Evolutionary conservation across 108 stramenopile species (phyloP), one percentile per base, ranked within the genome.

Genomic region (Cyclotella distinguenda): DNA sequence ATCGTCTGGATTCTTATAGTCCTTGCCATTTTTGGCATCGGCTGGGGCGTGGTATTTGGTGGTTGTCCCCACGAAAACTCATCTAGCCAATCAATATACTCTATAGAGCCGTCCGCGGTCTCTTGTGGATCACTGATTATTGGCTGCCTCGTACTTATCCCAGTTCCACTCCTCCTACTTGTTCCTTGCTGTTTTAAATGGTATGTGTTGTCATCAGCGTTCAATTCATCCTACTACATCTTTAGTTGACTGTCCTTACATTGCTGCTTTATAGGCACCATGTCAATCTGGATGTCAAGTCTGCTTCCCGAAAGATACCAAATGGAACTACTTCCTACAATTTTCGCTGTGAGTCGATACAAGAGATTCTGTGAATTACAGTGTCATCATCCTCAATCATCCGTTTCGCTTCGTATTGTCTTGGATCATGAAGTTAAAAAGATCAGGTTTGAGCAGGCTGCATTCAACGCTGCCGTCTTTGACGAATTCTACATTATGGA

Each of bases 201-300:
- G 54, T 55, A 22, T 36, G 54, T 36, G 19, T 10, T 3, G 30
- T 8, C 21, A n/a, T n/a, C n/a, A n/a, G n/a, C n/a, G n/a, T n/a
- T n/a, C n/a, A n/a, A n/a, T n/a, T n/a, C n/a, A n/a, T n/a, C n/a
- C n/a, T n/a, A n/a, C n/a, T n/a, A n/a, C n/a, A n/a, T n/a, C n/a
- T n/a, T n/a, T n/a, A n/a, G n/a, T n/a, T n/a, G n/a, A n/a, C n/a
- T n/a, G n/a, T n/a, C n/a, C n/a, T n/a, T n/a, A 7, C 6, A 15
- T n/a, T 6, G 19, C 15, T 13, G 5, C 12, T 18, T 18, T 4
- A 52, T 30, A 49, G 60, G 47, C 69, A 70, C 51, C 45, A 62
- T 33, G 50, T 70, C 38, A 52, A 62, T 51, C 52, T 70, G 26
- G 60, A 70, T 51, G 60, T 61, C 50, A 51, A 62, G 60, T 12